A percentile compares a stretch with the other conserved stretches of the same genome.
phyloP scores from a whole-genome alignment of 768 basidiomycete species.

The Rhodotorula graminis region DNA sequence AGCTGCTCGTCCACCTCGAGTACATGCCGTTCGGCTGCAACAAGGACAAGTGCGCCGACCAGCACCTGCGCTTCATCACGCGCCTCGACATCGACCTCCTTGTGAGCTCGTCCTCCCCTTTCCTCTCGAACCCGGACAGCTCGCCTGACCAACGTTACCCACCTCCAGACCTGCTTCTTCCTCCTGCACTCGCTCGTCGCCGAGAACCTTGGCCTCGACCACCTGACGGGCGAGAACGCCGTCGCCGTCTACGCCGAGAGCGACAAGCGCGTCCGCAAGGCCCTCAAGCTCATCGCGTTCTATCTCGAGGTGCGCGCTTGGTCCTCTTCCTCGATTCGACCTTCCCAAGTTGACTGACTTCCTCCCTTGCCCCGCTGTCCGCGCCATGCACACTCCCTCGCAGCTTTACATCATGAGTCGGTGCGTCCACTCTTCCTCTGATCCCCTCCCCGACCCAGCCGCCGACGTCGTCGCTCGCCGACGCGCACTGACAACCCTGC shows the following conservation, averaged over 20 bases:
- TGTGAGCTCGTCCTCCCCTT: neutral
- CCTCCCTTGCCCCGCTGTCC: neutral
- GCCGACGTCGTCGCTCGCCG: too few species aligned
- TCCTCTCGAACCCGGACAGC: neutral
- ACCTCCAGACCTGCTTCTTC: conserved; percentile 5
- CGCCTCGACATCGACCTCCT: conserved; percentile 14
- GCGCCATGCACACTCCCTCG: neutral
- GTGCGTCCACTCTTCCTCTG: too few species aligned
- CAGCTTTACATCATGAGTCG: neutral
- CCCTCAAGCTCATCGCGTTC: conserved; percentile 27
- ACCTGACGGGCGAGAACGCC: neutral
- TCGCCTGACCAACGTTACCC: too few species aligned
- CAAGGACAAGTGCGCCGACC: conserved; percentile 15
- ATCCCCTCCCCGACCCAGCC: too few species aligned
- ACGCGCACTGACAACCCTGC: too few species aligned
- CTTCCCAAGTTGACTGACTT: neutral
- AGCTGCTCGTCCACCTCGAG: conserved; percentile 18
- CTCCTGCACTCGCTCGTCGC: conserved; percentile 17
- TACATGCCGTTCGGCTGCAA: conserved; percentile 7
- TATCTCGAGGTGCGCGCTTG: neutral
- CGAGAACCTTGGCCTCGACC: conserved; percentile 3
- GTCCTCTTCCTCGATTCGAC: too few species aligned
- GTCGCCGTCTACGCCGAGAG: neutral
- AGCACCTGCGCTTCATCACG: conserved; percentile 18
- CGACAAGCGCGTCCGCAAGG: conserved; percentile 16